These are phyloP conservation scores for Grosmannia clavigera DNA, from an alignment of 2,329 filamentous ascomycete genomes.

Conservation along the genomic window DNA sequence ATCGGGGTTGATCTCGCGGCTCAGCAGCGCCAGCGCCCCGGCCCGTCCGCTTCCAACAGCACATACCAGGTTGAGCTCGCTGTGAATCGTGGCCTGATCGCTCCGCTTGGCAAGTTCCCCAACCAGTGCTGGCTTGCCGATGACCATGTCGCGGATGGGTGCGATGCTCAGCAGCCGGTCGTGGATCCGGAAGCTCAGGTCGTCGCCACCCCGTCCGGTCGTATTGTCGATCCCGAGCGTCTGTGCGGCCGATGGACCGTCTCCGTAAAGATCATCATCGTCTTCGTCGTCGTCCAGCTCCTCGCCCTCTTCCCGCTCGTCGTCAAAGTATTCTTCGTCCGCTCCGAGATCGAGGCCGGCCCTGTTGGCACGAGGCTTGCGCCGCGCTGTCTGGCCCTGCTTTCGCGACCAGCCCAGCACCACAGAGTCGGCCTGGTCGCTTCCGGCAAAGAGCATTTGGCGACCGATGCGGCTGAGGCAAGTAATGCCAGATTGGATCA, in stretches of 20 bases:
- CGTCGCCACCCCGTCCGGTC: constrained; percentile 35
- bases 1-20: constrained; percentile 63
- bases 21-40: constrained; percentile 63
- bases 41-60: constrained; percentile 52
- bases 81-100: constrained; percentile 33
- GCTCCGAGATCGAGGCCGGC: neutral
- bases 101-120: constrained; percentile 29
- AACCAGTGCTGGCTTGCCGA: constrained; percentile 44
- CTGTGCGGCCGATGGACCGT: constrained; percentile 28
- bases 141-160: constrained; percentile 62
- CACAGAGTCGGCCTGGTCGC: constrained; percentile 68
- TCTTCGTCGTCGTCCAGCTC: constrained; percentile 45
- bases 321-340: constrained; percentile 34
- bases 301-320: constrained; percentile 33
- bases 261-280: constrained; percentile 54
- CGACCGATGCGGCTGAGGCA: constrained; percentile 58
- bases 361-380: constrained; percentile 45
- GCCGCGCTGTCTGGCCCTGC: constrained; percentile 46
- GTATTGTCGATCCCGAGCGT: neutral
- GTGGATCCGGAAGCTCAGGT: constrained; percentile 62
- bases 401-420: constrained; percentile 70
- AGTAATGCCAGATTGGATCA: constrained; percentile 51
- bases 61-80: constrained; percentile 46
- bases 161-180: constrained; percentile 68
- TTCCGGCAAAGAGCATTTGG: constrained; percentile 70